Conservation (phyloP, 2,329 filamentous ascomycete genomes). For the Hymenoscyphus occultus region DNA sequence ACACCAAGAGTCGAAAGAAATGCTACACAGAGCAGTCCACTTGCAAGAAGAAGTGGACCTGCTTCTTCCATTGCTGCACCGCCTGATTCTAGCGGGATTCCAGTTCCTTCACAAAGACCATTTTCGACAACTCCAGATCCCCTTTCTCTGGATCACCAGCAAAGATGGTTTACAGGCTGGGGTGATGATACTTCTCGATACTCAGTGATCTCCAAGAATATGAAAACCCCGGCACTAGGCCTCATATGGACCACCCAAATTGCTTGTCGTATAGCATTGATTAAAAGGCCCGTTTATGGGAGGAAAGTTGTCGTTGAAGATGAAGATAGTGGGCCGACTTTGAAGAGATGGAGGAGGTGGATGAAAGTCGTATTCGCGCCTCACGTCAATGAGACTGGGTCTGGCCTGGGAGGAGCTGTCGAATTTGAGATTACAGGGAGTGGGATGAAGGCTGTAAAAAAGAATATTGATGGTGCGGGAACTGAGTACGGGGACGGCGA, state of each 20-base stretch:
- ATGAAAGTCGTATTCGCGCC: conserved; percentile 89
- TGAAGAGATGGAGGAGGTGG: conserved; percentile 66
- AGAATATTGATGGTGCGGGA: conserved; percentile 13
- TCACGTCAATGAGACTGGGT: conserved; percentile 58
- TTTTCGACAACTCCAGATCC: conserved; percentile 45
- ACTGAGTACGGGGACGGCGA: conserved; percentile 1
- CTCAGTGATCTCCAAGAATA: conserved; percentile 39
- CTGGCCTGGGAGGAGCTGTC: conserved; percentile 50
- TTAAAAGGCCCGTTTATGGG: conserved; percentile 61
- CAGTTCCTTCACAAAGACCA: conserved; percentile 10
- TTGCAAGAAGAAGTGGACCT: conserved; percentile 27
- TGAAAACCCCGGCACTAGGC: conserved; percentile 85
- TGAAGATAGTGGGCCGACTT: conserved; percentile 44
- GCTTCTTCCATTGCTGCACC: conserved; percentile 28
- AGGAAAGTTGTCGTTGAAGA: conserved; percentile 38
- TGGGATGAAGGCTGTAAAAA: conserved; percentile 47
- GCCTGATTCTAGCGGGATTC: conserved; percentile 27
- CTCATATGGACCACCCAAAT: conserved; percentile 91
- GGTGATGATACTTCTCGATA: conserved; percentile 59
- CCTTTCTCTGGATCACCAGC: conserved; percentile 80
- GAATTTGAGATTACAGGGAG: conserved; percentile 75
- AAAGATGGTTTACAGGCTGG: conserved; percentile 95
- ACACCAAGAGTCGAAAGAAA: conserved; percentile 16
- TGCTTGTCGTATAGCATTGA: conserved; percentile 74
- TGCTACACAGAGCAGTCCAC: conserved; percentile 29